Conservation (phyloP, 805 yeast species). For the Pichia deserticola region DNA sequence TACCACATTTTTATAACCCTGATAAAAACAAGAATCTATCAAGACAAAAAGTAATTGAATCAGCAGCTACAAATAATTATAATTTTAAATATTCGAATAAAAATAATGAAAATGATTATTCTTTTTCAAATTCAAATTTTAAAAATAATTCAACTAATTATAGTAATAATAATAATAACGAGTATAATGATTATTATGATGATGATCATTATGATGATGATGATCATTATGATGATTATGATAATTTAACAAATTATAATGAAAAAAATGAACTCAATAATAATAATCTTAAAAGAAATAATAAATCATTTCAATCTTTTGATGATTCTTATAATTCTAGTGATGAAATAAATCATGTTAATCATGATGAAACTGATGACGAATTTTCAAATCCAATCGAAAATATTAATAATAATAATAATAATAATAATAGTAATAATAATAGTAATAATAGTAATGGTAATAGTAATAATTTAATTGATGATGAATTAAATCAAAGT, state of each 20-base stretch:
- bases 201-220: not conserved
- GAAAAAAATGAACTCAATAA: not conserved
- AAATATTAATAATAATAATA: no score
- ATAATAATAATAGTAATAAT: no score
- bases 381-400: not conserved
- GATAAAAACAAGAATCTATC: not conserved
- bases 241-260: not conserved
- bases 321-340: not conserved
- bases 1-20: conserved; percentile 4
- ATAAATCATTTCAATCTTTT: no score
- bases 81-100: no score
- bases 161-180: not conserved
- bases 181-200: not conserved
- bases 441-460: no score
- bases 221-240: not conserved
- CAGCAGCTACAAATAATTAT: not conserved
- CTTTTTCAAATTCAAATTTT: no score
- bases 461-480: no score
- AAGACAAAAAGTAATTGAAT: conserved; percentile 5
- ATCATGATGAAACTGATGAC: conserved; percentile 1
- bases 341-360: not conserved
- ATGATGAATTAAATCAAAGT: no score
- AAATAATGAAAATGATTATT: no score
- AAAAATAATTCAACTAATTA: no score
- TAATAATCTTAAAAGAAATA: not conserved